Percentiles rank a stretch among this genome's conserved stretches.
phyloP scores from a whole-genome alignment of 78 protist genomes.

The Dictyostelium firmibasis region DNA sequence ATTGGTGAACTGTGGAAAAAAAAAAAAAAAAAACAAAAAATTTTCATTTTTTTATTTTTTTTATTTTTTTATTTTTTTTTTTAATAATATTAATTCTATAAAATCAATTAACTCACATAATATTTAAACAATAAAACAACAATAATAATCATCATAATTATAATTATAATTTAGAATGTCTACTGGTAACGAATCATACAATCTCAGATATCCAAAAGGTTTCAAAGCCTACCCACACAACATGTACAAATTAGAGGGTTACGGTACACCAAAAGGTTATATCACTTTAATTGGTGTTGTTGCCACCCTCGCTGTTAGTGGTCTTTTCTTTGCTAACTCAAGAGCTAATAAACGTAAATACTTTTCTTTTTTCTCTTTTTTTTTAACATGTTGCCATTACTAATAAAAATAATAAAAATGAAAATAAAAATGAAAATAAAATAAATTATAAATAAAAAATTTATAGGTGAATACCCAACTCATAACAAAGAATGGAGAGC shows the following conservation, averaged over 20 bases:
- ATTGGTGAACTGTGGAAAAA: too few relatives aligned
- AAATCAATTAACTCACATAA: neutral
- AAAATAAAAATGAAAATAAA: neutral
- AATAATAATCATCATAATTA: neutral
- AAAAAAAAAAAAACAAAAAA: neutral
- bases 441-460: too few relatives aligned
- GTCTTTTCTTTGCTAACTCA: neutral
- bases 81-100: neutral
- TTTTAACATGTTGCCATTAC: neutral
- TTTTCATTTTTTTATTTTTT: neutral
- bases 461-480: conserved; percentile 44
- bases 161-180: neutral
- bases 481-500: conserved; percentile 28
- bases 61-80: neutral
- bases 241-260: conserved; percentile 47
- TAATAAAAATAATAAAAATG: neutral
- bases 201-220: conserved; percentile 47
- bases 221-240: conserved; percentile 67
- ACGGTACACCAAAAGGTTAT: conserved; percentile 73
- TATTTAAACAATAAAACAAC: neutral
- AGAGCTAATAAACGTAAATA: conserved; percentile 7
- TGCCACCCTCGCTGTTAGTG: conserved; percentile 7
- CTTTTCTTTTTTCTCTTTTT: neutral
- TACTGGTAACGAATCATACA: conserved; percentile 17
- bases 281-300: conserved; percentile 56